phyloP scores from a whole-genome alignment of 1,284 basidiomycete genomes.

The Papiliotrema fonsecae region DNA sequence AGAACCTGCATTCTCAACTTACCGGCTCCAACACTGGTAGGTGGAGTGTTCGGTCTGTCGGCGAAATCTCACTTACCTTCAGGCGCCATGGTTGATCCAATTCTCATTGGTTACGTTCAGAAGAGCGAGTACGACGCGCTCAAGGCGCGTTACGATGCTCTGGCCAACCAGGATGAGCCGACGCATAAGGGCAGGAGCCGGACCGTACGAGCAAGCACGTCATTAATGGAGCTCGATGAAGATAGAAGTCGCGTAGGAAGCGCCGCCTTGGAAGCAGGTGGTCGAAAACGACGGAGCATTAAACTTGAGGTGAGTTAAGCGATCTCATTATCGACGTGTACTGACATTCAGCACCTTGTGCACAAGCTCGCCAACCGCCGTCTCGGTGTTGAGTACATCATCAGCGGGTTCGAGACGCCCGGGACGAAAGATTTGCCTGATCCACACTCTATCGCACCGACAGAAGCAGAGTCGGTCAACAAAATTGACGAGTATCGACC shows the following conservation, averaged over 20 bases:
- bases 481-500: constrained; percentile 39
- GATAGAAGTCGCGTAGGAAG: not conserved
- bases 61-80: not conserved
- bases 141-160: constrained; percentile 33
- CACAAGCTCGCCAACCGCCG: constrained; percentile 45
- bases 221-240: not conserved
- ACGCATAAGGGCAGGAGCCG: not conserved
- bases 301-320: constrained; percentile 36
- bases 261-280: not conserved
- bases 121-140: constrained; percentile 35
- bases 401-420: constrained; percentile 29
- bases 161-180: constrained; percentile 14
- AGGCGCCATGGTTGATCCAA: constrained; percentile 15
- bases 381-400: constrained; percentile 40
- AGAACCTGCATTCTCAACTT: constrained; percentile 17
- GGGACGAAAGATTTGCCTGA: constrained; percentile 36
- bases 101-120: constrained; percentile 24
- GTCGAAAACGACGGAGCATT: constrained; percentile 35
- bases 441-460: constrained; percentile 20
- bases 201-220: not conserved
- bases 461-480: constrained; percentile 25
- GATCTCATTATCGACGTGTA: not conserved
- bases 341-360: constrained; percentile 34
- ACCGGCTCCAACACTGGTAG: not conserved
- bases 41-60: not conserved